phyloP scores from a whole-genome alignment of 1,284 basidiomycete genomes.

The Ceratobasidium sp. region DNA sequence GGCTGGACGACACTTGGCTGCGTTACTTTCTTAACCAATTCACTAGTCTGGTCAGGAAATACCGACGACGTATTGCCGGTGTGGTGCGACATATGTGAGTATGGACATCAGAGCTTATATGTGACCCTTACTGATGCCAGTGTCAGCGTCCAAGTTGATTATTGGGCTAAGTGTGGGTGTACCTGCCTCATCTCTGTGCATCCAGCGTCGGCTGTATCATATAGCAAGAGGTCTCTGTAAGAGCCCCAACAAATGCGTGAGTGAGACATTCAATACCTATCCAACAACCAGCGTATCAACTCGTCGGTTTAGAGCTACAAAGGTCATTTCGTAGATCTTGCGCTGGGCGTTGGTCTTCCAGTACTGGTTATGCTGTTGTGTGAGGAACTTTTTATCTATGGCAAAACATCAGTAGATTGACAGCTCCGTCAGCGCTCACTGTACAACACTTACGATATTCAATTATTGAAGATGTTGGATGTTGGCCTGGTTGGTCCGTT shows the following conservation, averaged over 20 bases:
- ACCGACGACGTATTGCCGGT: no score
- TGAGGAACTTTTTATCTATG: constrained; percentile 56
- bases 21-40: no score
- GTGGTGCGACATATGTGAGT: no score
- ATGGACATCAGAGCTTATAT: no score
- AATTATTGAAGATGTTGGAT: constrained; percentile 49
- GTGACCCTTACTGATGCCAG: no score
- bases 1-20: no score
- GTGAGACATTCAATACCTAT: constrained; percentile 53
- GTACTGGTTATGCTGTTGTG: constrained; percentile 66
- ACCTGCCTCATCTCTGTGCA: no score
- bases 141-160: no score
- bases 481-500: constrained; percentile 30
- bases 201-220: no score
- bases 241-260: constrained; percentile 50
- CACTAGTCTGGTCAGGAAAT: no score
- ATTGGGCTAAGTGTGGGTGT: no score
- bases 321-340: constrained; percentile 60
- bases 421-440: no score
- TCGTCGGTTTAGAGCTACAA: constrained; percentile 8
- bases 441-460: constrained; percentile 28
- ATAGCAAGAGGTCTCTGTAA: constrained; percentile 48
- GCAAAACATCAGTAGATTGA: not conserved
- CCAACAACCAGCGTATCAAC: not conserved
- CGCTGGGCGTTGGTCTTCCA: constrained; percentile 64